Evolutionary conservation across 805 yeast species (phyloP).

Genomic region (Yarrowia alimentaria): DNA sequence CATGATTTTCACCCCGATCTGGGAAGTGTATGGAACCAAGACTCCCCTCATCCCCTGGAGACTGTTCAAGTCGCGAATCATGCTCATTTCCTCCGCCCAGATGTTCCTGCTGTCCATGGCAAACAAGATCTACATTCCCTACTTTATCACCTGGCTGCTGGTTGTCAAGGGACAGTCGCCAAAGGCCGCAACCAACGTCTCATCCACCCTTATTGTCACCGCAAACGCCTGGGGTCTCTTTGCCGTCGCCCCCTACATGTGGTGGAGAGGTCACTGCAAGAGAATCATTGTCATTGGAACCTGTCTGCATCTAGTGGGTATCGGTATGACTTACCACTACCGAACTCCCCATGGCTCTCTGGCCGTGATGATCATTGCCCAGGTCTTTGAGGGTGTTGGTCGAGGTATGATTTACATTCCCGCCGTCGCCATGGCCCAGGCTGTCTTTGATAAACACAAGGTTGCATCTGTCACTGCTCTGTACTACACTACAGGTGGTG

Average conservation of each 20-base stretch:
- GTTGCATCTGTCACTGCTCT: slow-evolving; percentile 21
- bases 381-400: slow-evolving; percentile 26
- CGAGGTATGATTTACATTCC: slow-evolving; percentile 25
- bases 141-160: slow-evolving; percentile 24
- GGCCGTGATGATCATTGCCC: slow-evolving; percentile 23
- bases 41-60: slow-evolving; percentile 18
- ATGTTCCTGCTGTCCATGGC: slow-evolving; percentile 26
- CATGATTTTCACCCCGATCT: slow-evolving; percentile 20
- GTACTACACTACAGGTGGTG: slow-evolving; percentile 22
- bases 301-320: slow-evolving; percentile 19
- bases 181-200: slow-evolving; percentile 23
- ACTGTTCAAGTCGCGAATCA: slow-evolving; percentile 16
- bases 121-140: slow-evolving; percentile 20
- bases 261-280: slow-evolving; percentile 26
- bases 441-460: slow-evolving; percentile 22
- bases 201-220: slow-evolving; percentile 19
- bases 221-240: slow-evolving; percentile 22
- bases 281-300: slow-evolving; percentile 15
- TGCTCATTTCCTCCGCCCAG: slow-evolving; percentile 17
- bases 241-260: slow-evolving; percentile 24
- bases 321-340: slow-evolving; percentile 22
- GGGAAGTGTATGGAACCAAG: slow-evolving; percentile 21
- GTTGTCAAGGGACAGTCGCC: slow-evolving; percentile 22
- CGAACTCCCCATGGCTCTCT: slow-evolving; percentile 12
- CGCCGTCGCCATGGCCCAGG: slow-evolving; percentile 26